A percentile compares a stretch with the other conserved stretches of the same genome.
phyloP scores from a whole-genome alignment of 176 grass and related monocot genomes.

The Eragrostis nindensis region DNA sequence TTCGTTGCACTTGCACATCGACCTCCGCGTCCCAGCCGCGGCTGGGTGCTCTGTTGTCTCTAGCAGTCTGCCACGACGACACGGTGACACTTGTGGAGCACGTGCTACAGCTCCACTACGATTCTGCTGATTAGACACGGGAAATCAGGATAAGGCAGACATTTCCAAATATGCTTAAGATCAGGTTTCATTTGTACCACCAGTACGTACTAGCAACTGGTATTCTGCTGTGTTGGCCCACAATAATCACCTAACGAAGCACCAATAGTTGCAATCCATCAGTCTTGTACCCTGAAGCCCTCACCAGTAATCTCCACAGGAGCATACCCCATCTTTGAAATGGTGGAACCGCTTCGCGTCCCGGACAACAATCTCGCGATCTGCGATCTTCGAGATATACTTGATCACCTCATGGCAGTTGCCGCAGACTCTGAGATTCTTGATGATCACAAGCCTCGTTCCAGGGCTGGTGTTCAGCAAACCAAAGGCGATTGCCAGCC shows the following conservation, averaged over 20 bases:
- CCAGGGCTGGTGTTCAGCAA: slow-evolving; percentile 57
- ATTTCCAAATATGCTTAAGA: neutral
- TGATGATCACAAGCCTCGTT: slow-evolving; percentile 63
- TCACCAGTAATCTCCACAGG: slow-evolving; percentile 73
- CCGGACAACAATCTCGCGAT: slow-evolving; percentile 57
- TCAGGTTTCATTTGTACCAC: slow-evolving; percentile 3
- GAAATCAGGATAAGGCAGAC: neutral
- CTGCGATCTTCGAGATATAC: slow-evolving; percentile 42
- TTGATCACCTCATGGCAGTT: slow-evolving; percentile 64
- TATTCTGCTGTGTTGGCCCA: neutral
- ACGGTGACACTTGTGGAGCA: neutral
- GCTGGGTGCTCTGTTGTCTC: neutral
- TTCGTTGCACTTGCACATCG: too few species aligned
- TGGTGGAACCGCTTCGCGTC: slow-evolving; percentile 67
- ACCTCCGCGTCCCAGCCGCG: too few species aligned
- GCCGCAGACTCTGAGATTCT: slow-evolving; percentile 67
- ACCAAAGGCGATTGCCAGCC: slow-evolving; percentile 64
- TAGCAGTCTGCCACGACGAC: neutral
- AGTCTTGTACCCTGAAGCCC: neutral
- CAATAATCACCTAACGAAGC: neutral
- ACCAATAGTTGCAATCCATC: neutral
- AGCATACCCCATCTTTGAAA: slow-evolving; percentile 62
- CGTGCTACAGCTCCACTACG: too few species aligned
- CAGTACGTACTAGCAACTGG: neutral
- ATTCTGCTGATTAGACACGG: neutral